Conservation (phyloP, 495 filamentous ascomycete species). For the Aspergillus bridgeri region DNA sequence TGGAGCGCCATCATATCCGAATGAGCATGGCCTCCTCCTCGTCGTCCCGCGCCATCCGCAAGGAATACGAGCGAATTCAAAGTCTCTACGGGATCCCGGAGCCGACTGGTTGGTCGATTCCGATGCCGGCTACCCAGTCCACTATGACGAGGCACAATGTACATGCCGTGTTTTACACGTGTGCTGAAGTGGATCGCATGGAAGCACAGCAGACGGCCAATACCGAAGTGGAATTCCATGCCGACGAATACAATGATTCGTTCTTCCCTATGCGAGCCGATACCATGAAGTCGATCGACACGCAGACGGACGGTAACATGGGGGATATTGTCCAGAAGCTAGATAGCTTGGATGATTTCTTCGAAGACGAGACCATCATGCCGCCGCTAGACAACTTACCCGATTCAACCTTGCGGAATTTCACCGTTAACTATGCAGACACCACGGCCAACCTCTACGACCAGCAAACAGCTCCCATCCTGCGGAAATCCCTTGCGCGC, state of each 20-base stretch:
- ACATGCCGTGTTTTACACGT: constrained; percentile 95
- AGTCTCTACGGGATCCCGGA: constrained; percentile 97
- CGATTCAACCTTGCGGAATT: constrained; percentile 57
- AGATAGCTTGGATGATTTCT: constrained; percentile 93
- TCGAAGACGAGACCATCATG: constrained; percentile 61
- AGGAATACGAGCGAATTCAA: constrained; percentile 90
- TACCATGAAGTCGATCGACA: constrained; percentile 90
- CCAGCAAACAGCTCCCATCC: constrained; percentile 86
- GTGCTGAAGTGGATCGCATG: constrained; percentile 58
- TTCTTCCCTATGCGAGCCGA: constrained; percentile 80
- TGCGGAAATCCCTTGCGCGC: constrained; percentile 73
- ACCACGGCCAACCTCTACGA: constrained; percentile 86
- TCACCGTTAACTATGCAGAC: constrained; percentile 65
- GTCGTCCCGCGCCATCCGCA: constrained; percentile 76
- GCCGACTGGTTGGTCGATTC: constrained; percentile 93
- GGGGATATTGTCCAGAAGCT: constrained; percentile 86
- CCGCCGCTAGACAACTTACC: constrained; percentile 40
- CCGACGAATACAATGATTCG: constrained; percentile 77
- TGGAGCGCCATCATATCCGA: constrained; percentile 88
- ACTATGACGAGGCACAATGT: constrained; percentile 82
- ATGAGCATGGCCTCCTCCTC: constrained; percentile 89
- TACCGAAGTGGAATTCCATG: constrained; percentile 86
- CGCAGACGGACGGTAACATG: constrained; percentile 69
- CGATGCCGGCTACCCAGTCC: constrained; percentile 85
- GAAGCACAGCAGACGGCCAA: constrained; percentile 61